Base-by-base conservation (phyloP, 139 green algal species). In the Volvox reticuliferus region DNA sequence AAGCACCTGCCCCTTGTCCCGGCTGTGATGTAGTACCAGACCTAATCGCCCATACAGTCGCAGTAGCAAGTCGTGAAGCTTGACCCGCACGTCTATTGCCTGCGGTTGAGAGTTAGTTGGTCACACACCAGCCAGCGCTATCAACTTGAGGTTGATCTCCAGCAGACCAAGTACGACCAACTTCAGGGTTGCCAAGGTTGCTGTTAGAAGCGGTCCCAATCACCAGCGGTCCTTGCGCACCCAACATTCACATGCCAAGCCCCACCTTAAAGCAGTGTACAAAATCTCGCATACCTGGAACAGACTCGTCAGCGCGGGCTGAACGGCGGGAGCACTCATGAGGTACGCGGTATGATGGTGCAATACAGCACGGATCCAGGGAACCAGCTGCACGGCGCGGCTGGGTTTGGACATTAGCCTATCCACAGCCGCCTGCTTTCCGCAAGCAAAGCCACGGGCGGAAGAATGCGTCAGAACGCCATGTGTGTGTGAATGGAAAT, bases 341-440 rank as follows among this genome's bases (percentile, higher is more conserved):
- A 98, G 92, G 92, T 97, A 97, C 28, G 93, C 96, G 21, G 96
- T 95, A 91, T 98, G 96, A 76, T 95, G 86, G 76, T 96, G 86
- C 85, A 97, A 92, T 85, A 96, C 82, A 2, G 95, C 93, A 22
- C 94, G 93, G 55, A 98, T 92, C 96, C 96, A 98, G 19, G 85
- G 85, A 24, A 94, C 92, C 79, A 98, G 92, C 94, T 96, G 93
- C 50, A 80, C 90, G 21, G 94, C 95, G 5, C 96, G 91, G 12
- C 71, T 82, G 26, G 96, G 95, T 30, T 86, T 88, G 2, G 93
- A 93, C 78, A 96, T 92, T 87, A 97, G 89, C 37, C 96, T 92
- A 88, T 94, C 92, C 84, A 97, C 94, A 0, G 91, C 91, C 6
- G 93, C 92, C 20, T 78, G 92, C 18, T 32, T 55, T 55, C 44